Conservation (phyloP, 352 stramenopile species). For the Globisporangium ultimum region DNA sequence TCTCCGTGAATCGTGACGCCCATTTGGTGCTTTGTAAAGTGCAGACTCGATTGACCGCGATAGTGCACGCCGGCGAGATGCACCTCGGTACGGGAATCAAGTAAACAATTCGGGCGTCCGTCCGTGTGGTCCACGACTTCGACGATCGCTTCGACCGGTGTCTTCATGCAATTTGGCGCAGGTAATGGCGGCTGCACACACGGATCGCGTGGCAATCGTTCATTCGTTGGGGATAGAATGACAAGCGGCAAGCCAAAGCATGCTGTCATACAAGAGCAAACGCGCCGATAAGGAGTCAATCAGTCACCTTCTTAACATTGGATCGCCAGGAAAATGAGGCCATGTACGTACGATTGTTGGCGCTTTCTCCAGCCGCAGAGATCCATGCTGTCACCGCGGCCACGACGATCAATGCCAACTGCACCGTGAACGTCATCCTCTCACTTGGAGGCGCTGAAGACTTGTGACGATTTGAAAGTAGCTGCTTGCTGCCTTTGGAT, state of each 20-base stretch:
- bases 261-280: not conserved
- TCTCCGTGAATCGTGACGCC: constrained; percentile 57
- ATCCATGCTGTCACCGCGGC: not conserved
- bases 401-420: not conserved
- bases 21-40: constrained; percentile 78
- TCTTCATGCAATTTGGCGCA: constrained; percentile 8
- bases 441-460: too few species aligned
- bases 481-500: not conserved
- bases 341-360: not conserved
- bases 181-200: constrained; percentile 5
- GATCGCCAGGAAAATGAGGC: not conserved
- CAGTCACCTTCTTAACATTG: too few species aligned
- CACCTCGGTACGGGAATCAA: not conserved
- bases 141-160: constrained; percentile 5
- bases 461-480: too few species aligned
- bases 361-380: not conserved
- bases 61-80: constrained; percentile 34
- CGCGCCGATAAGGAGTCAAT: not conserved
- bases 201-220: not conserved
- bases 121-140: constrained; percentile 9
- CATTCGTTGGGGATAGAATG: constrained; percentile 3
- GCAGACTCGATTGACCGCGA: constrained; percentile 72
- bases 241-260: constrained; percentile 6
- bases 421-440: too few species aligned
- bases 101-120: constrained; percentile 2